Evolutionary conservation across 495 filamentous ascomycete genomes (phyloP), one percentile per base, ranked within the genome.

Genomic region (Penicillium macrosclerotiorum): DNA sequence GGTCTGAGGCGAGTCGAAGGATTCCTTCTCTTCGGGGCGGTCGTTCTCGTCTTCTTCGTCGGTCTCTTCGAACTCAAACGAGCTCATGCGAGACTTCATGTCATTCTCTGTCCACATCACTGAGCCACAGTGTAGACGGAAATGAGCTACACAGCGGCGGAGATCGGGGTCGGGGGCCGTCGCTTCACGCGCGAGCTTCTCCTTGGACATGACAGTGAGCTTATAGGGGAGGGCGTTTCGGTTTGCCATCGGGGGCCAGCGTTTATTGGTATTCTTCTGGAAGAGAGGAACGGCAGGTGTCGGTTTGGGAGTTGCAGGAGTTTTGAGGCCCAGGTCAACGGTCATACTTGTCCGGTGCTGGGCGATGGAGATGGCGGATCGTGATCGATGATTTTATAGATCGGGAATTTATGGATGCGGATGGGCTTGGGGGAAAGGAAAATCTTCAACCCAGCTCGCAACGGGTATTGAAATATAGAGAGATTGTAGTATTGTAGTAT

Each of bases 181-280:
- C 33, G 67, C 65, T 56, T 71, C 69, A 14, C 65, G 63, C 33
- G 67, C 59, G 34, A 72, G 52, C 44, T 72, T 72, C 60, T 69
- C 65, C 26, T 65, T 65, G 22, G 69, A 71, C 32, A 71, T 60
- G 35, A 64, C 55, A 27, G 69, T 72, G 62, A 71, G 67, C 32
- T 65, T 67, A 53, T 69, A 72, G 8, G 69, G 61, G 27, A 72
- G 63, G 27, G 69, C 60, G 47, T 62, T 58, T 45, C 63, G 65
- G 59, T 72, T 64, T 37, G 69, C 69, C 42, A 72, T 62, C 14
- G 69, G 69, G 47, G 69, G 69, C 62, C 64, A 64, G 45, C 69
- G 69, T 55, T 67, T 66, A 37, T 62, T 68, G 54, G 60, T 57
- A 33, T 58, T 56, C 39, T 57, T 59, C 52, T 64, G 58, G 42